phyloP scores from a whole-genome alignment of 768 basidiomycete species.

The Boletus tylopilopsis region DNA sequence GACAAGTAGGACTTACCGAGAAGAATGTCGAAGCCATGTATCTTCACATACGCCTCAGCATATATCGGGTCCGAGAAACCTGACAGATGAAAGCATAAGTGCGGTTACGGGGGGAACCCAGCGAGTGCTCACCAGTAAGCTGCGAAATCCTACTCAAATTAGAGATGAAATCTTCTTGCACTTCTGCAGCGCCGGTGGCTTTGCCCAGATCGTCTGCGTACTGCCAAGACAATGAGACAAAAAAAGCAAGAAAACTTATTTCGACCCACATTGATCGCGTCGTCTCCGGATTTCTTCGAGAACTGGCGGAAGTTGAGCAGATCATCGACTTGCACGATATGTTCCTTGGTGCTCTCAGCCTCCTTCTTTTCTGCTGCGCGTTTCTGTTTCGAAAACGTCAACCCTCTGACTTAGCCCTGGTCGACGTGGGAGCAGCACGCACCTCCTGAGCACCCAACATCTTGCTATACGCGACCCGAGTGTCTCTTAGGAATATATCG shows the following conservation, averaged over 20 bases:
- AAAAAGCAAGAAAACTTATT: neutral
- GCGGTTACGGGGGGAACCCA: neutral
- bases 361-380: conserved; percentile 90
- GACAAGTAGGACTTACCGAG: conserved; percentile 51
- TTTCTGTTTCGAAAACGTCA: conserved; percentile 50
- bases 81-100: conserved; percentile 20
- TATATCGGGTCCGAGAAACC: conserved; percentile 99
- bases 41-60: conserved; percentile 95
- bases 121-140: conserved; percentile 65
- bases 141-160: conserved; percentile 92
- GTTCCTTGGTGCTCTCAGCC: conserved; percentile 62
- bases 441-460: conserved; percentile 98
- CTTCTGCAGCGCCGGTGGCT: conserved; percentile 82
- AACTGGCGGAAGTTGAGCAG: conserved; percentile 90
- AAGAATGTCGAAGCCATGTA: conserved; percentile 95
- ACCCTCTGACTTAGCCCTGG: neutral
- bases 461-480: conserved; percentile 86
- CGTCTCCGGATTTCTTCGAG: conserved; percentile 84
- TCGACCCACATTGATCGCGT: conserved; percentile 63
- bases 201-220: conserved; percentile 85
- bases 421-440: conserved; percentile 15
- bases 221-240: conserved; percentile 36
- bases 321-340: conserved; percentile 90
- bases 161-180: conserved; percentile 90
- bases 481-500: conserved; percentile 79